Evolutionary conservation across 2,329 filamentous ascomycete species (phyloP).

Genomic region (Laburnicola sp.): DNA sequence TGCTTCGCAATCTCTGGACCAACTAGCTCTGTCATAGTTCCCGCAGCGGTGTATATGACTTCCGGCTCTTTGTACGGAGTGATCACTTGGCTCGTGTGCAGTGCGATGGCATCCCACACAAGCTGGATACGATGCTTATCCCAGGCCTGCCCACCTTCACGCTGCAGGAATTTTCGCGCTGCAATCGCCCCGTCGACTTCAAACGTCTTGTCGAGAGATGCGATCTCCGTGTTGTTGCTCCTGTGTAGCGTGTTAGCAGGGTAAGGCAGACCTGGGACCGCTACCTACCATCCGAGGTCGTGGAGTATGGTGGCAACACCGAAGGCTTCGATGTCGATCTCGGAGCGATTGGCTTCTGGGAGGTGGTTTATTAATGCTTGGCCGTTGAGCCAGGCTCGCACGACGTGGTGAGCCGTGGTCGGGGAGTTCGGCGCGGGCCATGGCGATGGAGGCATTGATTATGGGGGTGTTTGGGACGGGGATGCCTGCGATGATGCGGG

Average conservation of each 20-base stretch:
- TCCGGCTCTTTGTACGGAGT: slow-evolving; percentile 38
- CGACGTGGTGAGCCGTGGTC: slow-evolving; percentile 45
- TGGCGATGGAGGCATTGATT: slow-evolving; percentile 38
- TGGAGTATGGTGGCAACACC: slow-evolving; percentile 49
- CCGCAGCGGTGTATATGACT: background rate
- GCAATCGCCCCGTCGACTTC: slow-evolving; percentile 56
- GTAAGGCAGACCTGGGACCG: background rate
- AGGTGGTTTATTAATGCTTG: slow-evolving; percentile 38
- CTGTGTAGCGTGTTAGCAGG: background rate
- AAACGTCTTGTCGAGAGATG: slow-evolving; percentile 53
- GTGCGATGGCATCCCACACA: slow-evolving; percentile 55
- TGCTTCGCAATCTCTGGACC: background rate
- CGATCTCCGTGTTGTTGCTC: slow-evolving; percentile 20
- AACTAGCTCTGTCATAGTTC: background rate
- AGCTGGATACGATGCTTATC: slow-evolving; percentile 50
- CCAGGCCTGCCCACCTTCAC: slow-evolving; percentile 31
- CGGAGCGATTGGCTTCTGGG: slow-evolving; percentile 23
- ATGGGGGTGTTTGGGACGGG: slow-evolving; percentile 43
- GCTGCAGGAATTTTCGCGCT: slow-evolving; percentile 42
- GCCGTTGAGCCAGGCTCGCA: slow-evolving; percentile 45
- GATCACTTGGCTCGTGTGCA: slow-evolving; percentile 49
- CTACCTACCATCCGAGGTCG: slow-evolving; percentile 49
- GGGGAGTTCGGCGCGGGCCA: slow-evolving; percentile 33
- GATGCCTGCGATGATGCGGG: slow-evolving; percentile 37
- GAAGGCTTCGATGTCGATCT: slow-evolving; percentile 46